phyloP scores from a whole-genome alignment of 352 stramenopile genomes.

The Globisporangium viniferum region DNA sequence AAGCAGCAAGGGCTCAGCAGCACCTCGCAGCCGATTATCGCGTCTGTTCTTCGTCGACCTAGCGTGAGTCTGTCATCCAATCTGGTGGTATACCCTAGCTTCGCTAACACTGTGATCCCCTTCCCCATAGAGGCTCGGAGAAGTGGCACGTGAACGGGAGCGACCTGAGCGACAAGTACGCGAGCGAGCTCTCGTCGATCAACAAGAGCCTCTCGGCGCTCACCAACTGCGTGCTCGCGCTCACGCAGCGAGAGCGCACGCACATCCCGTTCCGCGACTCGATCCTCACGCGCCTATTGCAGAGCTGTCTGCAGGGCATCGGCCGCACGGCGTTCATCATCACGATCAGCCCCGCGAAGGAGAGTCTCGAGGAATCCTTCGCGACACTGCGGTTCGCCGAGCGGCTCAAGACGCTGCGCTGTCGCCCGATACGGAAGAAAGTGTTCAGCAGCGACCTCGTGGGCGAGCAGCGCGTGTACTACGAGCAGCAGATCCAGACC shows the following conservation, averaged over 20 bases:
- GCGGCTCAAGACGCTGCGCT: slow-evolving; percentile 55
- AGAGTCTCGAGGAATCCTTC: slow-evolving; percentile 64
- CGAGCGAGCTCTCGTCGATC: slow-evolving; percentile 55
- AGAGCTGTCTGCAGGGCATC: slow-evolving; percentile 55
- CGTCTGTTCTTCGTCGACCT: slow-evolving; percentile 74
- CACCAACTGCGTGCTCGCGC: slow-evolving; percentile 71
- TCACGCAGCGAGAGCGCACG: slow-evolving; percentile 51
- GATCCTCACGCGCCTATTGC: slow-evolving; percentile 61
- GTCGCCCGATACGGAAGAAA: slow-evolving; percentile 45
- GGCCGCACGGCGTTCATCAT: slow-evolving; percentile 62
- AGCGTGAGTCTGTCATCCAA: slow-evolving; percentile 25
- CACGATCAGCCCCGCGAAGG: slow-evolving; percentile 52
- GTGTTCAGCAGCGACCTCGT: slow-evolving; percentile 48
- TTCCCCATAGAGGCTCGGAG: slow-evolving; percentile 46
- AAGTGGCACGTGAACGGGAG: slow-evolving; percentile 63
- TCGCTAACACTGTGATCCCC: not conserved
- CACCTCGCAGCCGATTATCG: slow-evolving; percentile 41
- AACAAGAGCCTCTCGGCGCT: slow-evolving; percentile 76
- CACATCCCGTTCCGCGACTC: slow-evolving; percentile 70
- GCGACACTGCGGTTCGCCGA: slow-evolving; percentile 72
- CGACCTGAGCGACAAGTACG: slow-evolving; percentile 58
- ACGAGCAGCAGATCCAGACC: slow-evolving; percentile 65
- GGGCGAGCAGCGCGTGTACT: slow-evolving; percentile 56
- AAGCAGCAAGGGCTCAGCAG: not conserved
- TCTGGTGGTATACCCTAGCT: not conserved